Conservation (phyloP, 345 rosid genomes). For the Aethionema arabicum region DNA sequence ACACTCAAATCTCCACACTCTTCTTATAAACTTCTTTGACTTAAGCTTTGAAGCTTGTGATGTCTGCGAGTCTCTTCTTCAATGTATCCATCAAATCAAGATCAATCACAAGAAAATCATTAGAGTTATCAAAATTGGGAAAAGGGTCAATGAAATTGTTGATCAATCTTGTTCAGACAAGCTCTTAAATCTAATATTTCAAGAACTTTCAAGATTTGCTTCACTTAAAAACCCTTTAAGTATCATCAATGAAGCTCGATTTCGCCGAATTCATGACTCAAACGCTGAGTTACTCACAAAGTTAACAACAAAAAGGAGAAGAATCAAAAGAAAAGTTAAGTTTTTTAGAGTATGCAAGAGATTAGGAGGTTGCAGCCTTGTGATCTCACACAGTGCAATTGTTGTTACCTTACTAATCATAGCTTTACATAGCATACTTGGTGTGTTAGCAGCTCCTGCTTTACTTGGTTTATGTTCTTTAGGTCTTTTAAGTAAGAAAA, state of each 20-base stretch:
- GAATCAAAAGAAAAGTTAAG: constrained; percentile 46
- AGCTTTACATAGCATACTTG: constrained; percentile 65
- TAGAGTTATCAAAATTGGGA: constrained; percentile 49
- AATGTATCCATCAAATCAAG: constrained; percentile 53
- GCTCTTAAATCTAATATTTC: constrained; percentile 29
- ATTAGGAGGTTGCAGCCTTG: constrained; percentile 46
- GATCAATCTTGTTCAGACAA: constrained; percentile 20
- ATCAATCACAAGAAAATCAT: constrained; percentile 48
- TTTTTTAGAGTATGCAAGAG: constrained; percentile 43
- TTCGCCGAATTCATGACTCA: constrained; percentile 40
- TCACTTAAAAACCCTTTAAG: constrained; percentile 56
- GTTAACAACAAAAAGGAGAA: constrained; percentile 50
- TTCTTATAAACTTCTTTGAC: constrained; percentile 52
- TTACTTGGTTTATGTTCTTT: constrained; percentile 43
- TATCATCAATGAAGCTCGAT: constrained; percentile 35
- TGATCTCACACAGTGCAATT: constrained; percentile 46
- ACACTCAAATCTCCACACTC: constrained; percentile 41
- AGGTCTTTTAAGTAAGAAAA: constrained; percentile 44
- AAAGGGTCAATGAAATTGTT: constrained; percentile 31
- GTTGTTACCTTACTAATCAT: constrained; percentile 44
- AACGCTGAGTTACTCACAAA: constrained; percentile 46
- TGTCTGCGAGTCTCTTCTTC: constrained; percentile 62
- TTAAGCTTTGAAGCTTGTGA: constrained; percentile 54
- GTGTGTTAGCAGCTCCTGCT: constrained; percentile 59
- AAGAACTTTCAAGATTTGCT: constrained; percentile 57